A percentile compares a stretch with the other conserved stretches of the same genome.
Conservation (phyloP, 495 filamentous ascomycete species). For the Penicillium taxi region DNA sequence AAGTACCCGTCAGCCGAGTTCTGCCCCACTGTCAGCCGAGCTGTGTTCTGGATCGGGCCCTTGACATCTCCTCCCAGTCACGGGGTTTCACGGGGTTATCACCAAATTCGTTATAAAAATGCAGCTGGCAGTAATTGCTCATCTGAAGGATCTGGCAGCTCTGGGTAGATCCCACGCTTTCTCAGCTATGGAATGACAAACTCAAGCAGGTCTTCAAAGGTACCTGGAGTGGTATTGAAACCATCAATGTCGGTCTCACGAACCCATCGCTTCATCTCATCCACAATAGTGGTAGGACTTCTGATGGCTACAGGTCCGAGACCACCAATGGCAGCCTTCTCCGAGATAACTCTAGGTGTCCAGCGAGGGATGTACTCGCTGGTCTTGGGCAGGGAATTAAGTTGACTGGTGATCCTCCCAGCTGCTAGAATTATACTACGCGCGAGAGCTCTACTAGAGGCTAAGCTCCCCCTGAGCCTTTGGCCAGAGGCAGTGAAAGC, state of each 20-base stretch:
- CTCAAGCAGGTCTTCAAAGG: slow-evolving; percentile 56
- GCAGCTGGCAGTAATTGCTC: too few relatives aligned
- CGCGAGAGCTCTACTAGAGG: background rate
- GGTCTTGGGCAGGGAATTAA: slow-evolving; percentile 44
- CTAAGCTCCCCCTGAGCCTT: slow-evolving; percentile 5
- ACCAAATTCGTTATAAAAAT: too few relatives aligned
- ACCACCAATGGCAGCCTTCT: slow-evolving; percentile 53
- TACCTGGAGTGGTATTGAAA: slow-evolving; percentile 54
- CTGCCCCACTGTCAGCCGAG: too few relatives aligned
- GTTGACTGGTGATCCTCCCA: slow-evolving; percentile 42
- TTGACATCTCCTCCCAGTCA: too few relatives aligned
- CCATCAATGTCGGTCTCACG: slow-evolving; percentile 53
- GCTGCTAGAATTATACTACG: slow-evolving; percentile 18
- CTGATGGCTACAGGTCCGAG: slow-evolving; percentile 46
- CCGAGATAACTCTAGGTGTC: slow-evolving; percentile 46
- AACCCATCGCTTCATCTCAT: slow-evolving; percentile 53
- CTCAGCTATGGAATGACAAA: slow-evolving; percentile 52
- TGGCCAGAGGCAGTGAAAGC: slow-evolving; percentile 3
- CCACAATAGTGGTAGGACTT: slow-evolving; percentile 46
- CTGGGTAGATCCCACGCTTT: slow-evolving; percentile 41
- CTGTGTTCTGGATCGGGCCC: too few relatives aligned
- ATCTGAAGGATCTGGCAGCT: slow-evolving; percentile 22
- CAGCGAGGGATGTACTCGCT: slow-evolving; percentile 44
- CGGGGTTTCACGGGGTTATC: too few relatives aligned
- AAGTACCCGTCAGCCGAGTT: too few relatives aligned